Conservation (phyloP, 169 alveolate species). For the Eimeria sp. region DNA sequence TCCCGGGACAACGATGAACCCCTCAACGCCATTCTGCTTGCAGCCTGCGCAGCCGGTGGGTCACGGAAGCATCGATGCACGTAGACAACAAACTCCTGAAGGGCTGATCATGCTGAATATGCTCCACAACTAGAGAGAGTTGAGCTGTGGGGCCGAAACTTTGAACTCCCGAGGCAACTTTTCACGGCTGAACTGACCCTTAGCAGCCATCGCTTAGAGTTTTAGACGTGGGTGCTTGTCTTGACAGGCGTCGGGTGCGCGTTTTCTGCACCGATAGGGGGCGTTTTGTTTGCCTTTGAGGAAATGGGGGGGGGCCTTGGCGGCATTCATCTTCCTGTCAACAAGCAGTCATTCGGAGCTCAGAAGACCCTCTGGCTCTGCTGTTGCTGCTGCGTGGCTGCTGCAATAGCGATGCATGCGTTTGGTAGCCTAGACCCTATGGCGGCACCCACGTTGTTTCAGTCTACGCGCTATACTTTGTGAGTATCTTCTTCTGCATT, state of each 20-base stretch:
- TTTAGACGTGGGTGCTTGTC: not conserved
- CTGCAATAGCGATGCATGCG: constrained; percentile 80
- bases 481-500: not conserved
- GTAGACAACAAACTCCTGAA: too few species aligned
- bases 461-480: constrained; percentile 42
- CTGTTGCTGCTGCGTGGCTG: constrained; percentile 85
- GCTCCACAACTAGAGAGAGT: too few species aligned
- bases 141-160: too few species aligned
- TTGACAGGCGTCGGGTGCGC: constrained; percentile 87
- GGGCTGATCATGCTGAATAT: too few species aligned
- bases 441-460: constrained; percentile 44
- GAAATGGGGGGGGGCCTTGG: constrained; percentile 82
- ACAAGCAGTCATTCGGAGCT: not conserved
- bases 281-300: constrained; percentile 89
- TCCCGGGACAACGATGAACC: not conserved
- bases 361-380: constrained; percentile 84
- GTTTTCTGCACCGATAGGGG: constrained; percentile 91
- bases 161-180: too few species aligned
- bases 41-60: constrained; percentile 59
- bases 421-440: constrained; percentile 43
- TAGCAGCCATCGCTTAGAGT: not conserved
- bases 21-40: not conserved
- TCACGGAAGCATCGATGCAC: not conserved
- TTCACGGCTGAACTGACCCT: not conserved
- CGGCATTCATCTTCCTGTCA: constrained; percentile 69